Evolutionary conservation across 2,329 filamentous ascomycete genomes (phyloP).

Genomic region (Clarireedia paspali): DNA sequence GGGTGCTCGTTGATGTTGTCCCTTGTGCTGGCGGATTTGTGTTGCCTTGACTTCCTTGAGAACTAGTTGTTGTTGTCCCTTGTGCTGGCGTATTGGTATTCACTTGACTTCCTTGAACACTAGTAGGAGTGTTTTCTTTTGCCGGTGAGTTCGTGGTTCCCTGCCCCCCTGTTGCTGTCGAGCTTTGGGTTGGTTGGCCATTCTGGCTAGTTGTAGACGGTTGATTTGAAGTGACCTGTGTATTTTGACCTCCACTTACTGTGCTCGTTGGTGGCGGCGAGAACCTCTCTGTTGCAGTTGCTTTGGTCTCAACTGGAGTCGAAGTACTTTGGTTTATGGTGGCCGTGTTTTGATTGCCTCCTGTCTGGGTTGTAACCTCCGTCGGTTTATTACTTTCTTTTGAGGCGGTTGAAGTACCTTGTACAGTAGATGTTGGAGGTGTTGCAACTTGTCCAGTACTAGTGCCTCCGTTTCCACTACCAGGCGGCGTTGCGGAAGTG

Average conservation of each 20-base stretch:
- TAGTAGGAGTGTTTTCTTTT: neutral
- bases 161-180: neutral
- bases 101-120: neutral
- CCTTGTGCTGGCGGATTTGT: neutral
- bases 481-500: neutral
- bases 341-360: neutral
- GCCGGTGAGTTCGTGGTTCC: neutral
- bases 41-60: neutral
- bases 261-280: neutral
- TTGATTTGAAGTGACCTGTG: too few relatives aligned
- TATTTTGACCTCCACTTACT: neutral
- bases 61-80: neutral
- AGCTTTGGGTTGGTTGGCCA: neutral
- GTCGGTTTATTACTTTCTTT: neutral
- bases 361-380: neutral
- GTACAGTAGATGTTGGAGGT: neutral
- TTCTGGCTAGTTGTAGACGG: neutral
- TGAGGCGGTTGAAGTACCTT: neutral
- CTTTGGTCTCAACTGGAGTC: neutral
- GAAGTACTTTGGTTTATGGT: neutral
- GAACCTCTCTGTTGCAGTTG: neutral
- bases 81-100: neutral
- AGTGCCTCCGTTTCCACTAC: neutral
- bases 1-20: neutral
- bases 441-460: neutral